Conservation (phyloP, 495 filamentous ascomycete species). For the Tuber borchii region DNA sequence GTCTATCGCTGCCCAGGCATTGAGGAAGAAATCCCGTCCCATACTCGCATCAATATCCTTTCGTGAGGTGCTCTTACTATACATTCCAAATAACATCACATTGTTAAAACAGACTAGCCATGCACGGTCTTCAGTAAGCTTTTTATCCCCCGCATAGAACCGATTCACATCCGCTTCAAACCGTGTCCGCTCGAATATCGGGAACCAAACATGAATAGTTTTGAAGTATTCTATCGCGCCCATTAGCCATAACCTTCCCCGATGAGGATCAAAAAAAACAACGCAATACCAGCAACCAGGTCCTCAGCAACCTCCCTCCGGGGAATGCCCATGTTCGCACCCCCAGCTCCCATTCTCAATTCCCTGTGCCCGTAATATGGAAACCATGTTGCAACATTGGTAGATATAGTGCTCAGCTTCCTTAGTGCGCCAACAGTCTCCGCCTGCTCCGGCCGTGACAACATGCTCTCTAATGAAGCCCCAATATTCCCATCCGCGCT, state of each 20-base stretch:
- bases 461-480: background rate
- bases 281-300: slow-evolving; percentile 24
- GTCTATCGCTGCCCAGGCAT: slow-evolving; percentile 40
- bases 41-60: slow-evolving; percentile 5
- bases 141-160: slow-evolving; percentile 28
- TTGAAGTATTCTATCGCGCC: slow-evolving; percentile 26
- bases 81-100: slow-evolving; percentile 38
- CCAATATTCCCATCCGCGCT: background rate
- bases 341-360: slow-evolving; percentile 29
- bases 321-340: slow-evolving; percentile 32
- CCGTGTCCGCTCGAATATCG: slow-evolving; percentile 31
- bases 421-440: slow-evolving; percentile 37
- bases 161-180: slow-evolving; percentile 28
- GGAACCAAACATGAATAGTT: slow-evolving; percentile 38
- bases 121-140: slow-evolving; percentile 30
- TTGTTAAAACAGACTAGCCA: slow-evolving; percentile 41
- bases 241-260: slow-evolving; percentile 8
- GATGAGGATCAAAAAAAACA: background rate
- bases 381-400: slow-evolving; percentile 34
- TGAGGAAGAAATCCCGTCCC: slow-evolving; percentile 27
- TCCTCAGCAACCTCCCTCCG: slow-evolving; percentile 24
- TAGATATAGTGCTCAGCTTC: slow-evolving; percentile 29
- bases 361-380: slow-evolving; percentile 38
- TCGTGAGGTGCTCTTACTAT: slow-evolving; percentile 12
- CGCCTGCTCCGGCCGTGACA: slow-evolving; percentile 14